Conservation (phyloP, 257 asterid species). For the Jasminum sambac region DNA sequence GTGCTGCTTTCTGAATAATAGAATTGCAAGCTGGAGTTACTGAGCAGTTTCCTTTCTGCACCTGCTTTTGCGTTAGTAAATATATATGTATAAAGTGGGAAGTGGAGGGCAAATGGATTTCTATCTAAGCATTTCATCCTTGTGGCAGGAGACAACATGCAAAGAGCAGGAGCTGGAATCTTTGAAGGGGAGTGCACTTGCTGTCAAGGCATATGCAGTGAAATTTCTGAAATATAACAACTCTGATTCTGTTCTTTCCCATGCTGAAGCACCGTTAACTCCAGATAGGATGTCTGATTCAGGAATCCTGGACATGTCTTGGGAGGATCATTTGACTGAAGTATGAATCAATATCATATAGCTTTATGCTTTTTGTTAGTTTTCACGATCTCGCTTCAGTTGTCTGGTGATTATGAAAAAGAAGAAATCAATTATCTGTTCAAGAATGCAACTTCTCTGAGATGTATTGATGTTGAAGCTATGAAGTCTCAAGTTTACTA, state of each 20-base stretch:
- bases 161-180: slow-evolving; percentile 51
- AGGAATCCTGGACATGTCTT: slow-evolving; percentile 50
- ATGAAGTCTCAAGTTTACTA: slow-evolving; percentile 9
- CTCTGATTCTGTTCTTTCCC: slow-evolving; percentile 35
- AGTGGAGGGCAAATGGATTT: background rate
- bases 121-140: slow-evolving; percentile 20
- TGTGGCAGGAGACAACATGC: slow-evolving; percentile 54
- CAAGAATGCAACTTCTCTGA: slow-evolving; percentile 19
- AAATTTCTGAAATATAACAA: slow-evolving; percentile 55
- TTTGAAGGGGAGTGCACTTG: slow-evolving; percentile 40
- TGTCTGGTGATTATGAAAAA: slow-evolving; percentile 11
- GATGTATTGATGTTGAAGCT: slow-evolving; percentile 17
- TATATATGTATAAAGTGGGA: slow-evolving; percentile 18
- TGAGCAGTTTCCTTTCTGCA: background rate
- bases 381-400: slow-evolving; percentile 24
- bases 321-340: slow-evolving; percentile 64
- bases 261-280: slow-evolving; percentile 59
- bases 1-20: background rate
- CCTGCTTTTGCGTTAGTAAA: slow-evolving; percentile 5
- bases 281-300: slow-evolving; percentile 61
- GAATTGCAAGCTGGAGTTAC: slow-evolving; percentile 3
- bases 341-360: slow-evolving; percentile 40
- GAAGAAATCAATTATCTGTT: slow-evolving; percentile 16
- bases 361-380: slow-evolving; percentile 21
- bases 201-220: slow-evolving; percentile 69